Conservation (phyloP, 352 stramenopile genomes). For the Blastocystis sp. region DNA sequence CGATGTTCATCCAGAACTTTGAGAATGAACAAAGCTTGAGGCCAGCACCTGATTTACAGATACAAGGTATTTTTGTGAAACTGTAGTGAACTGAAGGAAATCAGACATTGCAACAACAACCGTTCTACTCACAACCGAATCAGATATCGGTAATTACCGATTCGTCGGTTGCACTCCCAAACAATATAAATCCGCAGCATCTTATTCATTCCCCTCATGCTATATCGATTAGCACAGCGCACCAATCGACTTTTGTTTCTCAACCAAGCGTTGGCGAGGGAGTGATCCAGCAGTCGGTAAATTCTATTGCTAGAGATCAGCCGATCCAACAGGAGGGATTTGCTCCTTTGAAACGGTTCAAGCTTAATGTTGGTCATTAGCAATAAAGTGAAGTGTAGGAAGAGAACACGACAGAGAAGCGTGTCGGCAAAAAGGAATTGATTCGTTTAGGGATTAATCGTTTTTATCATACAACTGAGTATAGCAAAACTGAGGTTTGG, state of each 20-base stretch:
- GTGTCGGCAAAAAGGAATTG: neutral
- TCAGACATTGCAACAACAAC: neutral
- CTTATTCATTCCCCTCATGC: neutral
- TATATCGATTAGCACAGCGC: neutral
- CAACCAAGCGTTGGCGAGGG: neutral
- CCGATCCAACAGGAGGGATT: neutral
- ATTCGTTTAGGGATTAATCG: constrained; percentile 1
- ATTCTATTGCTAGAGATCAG: neutral
- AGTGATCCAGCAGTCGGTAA: neutral
- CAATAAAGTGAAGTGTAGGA: neutral
- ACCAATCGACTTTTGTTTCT: neutral
- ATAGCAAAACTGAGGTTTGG: neutral
- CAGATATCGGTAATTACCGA: neutral
- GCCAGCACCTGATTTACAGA: neutral
- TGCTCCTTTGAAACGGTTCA: neutral
- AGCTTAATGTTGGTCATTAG: neutral
- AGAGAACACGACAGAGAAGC: neutral
- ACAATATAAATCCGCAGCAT: neutral
- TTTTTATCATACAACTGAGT: neutral
- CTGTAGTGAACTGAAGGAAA: neutral
- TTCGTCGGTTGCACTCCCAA: neutral
- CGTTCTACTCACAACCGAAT: neutral
- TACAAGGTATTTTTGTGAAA: neutral
- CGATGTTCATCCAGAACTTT: neutral
- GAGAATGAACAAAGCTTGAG: neutral